Conservation (phyloP, 306 rosid genomes). For the Prunus salicina region DNA sequence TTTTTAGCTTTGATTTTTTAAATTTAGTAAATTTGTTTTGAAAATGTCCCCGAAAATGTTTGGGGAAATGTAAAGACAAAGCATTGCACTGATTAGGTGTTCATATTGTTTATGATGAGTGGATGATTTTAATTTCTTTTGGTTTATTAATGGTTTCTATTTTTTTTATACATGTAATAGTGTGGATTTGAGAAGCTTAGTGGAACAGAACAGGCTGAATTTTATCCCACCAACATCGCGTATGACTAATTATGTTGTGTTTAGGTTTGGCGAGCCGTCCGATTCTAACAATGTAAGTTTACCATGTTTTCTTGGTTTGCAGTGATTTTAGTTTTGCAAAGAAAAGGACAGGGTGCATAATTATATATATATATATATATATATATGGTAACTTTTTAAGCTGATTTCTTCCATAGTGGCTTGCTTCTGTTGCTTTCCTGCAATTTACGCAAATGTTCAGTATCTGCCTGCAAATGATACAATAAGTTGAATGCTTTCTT, state of each 20-base stretch:
- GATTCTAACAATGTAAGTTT: constrained; percentile 48
- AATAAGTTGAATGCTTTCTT: constrained; percentile 19
- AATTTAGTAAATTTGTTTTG: neutral
- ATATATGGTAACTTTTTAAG: neutral
- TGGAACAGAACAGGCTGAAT: constrained; percentile 82
- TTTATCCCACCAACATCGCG: constrained; percentile 84
- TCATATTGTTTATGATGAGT: neutral
- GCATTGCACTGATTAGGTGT: neutral
- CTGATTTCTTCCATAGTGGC: neutral
- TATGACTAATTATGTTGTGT: constrained; percentile 86
- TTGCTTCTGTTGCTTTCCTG: constrained; percentile 3
- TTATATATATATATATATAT: too few species aligned
- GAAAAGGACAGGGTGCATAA: neutral
- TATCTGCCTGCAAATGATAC: neutral
- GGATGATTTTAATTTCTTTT: neutral
- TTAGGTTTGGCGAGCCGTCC: constrained; percentile 71
- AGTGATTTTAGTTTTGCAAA: neutral
- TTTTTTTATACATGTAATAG: constrained; percentile 49
- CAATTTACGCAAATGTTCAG: neutral
- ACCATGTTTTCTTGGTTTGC: neutral
- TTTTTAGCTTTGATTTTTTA: neutral
- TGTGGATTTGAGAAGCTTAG: constrained; percentile 89
- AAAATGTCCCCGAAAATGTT: neutral
- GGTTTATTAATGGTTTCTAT: neutral
- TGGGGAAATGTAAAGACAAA: neutral